Percentiles rank a stretch among this genome's conserved stretches.
These are phyloP conservation scores for Pyrrhoderma lamaoense DNA, from an alignment of 1,284 basidiomycete species.

Conservation along the genomic window DNA sequence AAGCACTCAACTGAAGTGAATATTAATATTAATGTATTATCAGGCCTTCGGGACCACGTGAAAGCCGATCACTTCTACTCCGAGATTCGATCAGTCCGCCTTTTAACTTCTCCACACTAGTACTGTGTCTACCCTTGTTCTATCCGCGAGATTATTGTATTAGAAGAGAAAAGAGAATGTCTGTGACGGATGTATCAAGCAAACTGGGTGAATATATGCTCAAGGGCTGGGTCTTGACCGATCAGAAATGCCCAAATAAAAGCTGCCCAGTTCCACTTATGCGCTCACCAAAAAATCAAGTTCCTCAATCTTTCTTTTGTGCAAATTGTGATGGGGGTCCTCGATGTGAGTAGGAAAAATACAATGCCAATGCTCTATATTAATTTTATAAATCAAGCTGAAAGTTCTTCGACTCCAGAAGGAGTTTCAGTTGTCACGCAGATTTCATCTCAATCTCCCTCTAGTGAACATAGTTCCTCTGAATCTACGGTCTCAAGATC, in stretches of 20 bases:
- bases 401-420: not conserved
- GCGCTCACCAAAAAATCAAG: conserved; percentile 50
- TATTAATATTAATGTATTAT: too few species aligned
- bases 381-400: not conserved
- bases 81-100: too few species aligned
- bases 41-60: too few species aligned
- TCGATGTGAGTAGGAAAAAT: conserved; percentile 25
- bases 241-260: conserved; percentile 48
- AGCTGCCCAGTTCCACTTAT: conserved; percentile 58
- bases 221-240: conserved; percentile 73
- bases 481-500: conserved; percentile 44
- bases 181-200: conserved; percentile 51
- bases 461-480: conserved; percentile 37
- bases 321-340: conserved; percentile 47
- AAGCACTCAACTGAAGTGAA: too few species aligned
- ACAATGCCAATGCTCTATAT: not conserved
- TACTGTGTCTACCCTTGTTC: not conserved
- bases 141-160: not conserved
- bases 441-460: conserved; percentile 28
- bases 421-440: conserved; percentile 20
- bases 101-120: not conserved
- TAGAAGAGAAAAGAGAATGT: conserved; percentile 21
- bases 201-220: conserved; percentile 65
- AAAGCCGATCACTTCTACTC: too few species aligned
- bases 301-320: conserved; percentile 48